These are phyloP conservation scores for Aspergillus ellipticus DNA, from an alignment of 495 filamentous ascomycete genomes.

Conservation along the genomic window DNA sequence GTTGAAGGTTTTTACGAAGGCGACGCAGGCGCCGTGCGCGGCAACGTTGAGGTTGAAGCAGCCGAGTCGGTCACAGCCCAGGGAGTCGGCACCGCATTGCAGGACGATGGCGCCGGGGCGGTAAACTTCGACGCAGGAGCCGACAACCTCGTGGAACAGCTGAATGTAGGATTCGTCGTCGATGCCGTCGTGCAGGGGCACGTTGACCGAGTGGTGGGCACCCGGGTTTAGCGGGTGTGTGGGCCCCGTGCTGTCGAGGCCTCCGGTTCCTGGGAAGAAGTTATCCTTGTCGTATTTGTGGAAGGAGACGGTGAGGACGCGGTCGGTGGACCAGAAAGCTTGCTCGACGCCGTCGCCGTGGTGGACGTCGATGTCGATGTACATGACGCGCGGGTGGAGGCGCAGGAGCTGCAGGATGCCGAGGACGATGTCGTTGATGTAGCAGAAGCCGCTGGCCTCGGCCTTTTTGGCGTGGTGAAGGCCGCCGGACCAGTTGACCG, in stretches of 20 bases:
- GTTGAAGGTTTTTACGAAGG: constrained; percentile 72
- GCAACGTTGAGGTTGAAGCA: constrained; percentile 95
- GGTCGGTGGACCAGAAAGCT: constrained; percentile 93
- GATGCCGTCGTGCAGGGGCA: constrained; percentile 73
- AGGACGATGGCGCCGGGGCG: constrained; percentile 84
- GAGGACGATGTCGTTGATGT: constrained; percentile 97
- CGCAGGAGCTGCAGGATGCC: constrained; percentile 87
- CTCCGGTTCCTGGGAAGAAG: constrained; percentile 68
- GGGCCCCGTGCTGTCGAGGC: constrained; percentile 56
- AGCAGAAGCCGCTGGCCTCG: constrained; percentile 94
- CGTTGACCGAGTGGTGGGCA: constrained; percentile 63
- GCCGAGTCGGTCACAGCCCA: constrained; percentile 88
- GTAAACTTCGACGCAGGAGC: constrained; percentile 70
- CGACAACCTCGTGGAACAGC: constrained; percentile 80
- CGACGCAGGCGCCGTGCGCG: constrained; percentile 88
- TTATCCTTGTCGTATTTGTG: constrained; percentile 90
- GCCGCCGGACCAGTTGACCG: constrained; percentile 98
- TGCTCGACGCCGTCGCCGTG: constrained; percentile 97
- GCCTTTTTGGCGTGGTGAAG: constrained; percentile 96
- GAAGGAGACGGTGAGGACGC: constrained; percentile 93
- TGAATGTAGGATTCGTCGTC: constrained; percentile 85
- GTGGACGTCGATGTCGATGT: constrained; percentile 98
- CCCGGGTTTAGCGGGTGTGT: constrained; percentile 57
- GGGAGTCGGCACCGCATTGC: constrained; percentile 93
- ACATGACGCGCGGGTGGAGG: constrained; percentile 85